These are phyloP conservation scores for Westerdykella aurantiaca DNA, from an alignment of 2,329 filamentous ascomycete genomes.

Conservation along the genomic window DNA sequence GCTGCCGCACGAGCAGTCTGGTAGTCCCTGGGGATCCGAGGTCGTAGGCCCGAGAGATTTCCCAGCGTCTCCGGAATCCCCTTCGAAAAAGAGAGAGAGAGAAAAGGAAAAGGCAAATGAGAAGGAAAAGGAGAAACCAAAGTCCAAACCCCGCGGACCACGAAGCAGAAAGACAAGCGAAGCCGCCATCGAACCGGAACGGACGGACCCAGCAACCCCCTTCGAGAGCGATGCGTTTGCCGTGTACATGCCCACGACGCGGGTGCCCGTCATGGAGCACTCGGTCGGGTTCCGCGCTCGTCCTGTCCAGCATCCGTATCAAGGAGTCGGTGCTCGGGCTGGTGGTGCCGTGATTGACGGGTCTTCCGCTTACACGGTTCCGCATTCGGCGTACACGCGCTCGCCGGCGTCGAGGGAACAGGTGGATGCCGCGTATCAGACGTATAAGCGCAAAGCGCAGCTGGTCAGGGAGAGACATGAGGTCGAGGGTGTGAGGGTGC, in stretches of 20 bases:
- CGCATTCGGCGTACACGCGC: neutral
- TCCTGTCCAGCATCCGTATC: too few relatives aligned
- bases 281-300: slow-evolving; percentile 7
- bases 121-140: too few relatives aligned
- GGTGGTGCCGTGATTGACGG: neutral
- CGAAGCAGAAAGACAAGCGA: slow-evolving; percentile 21
- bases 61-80: too few relatives aligned
- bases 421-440: slow-evolving; percentile 21
- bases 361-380: neutral
- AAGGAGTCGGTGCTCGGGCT: neutral
- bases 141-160: slow-evolving; percentile 4
- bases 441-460: slow-evolving; percentile 24
- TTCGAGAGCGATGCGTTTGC: slow-evolving; percentile 34
- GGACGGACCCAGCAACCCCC: slow-evolving; percentile 17
- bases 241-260: slow-evolving; percentile 30
- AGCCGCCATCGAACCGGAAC: slow-evolving; percentile 25
- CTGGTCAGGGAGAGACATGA: slow-evolving; percentile 20
- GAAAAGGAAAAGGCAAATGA: too few relatives aligned
- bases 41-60: too few relatives aligned
- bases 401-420: slow-evolving; percentile 14
- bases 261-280: slow-evolving; percentile 22
- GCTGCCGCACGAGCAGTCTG: too few relatives aligned
- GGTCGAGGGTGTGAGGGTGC: slow-evolving; percentile 18
- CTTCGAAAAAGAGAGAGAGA: too few relatives aligned
- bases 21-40: too few relatives aligned